Conservation (phyloP, 805 yeast species). For the Teunomyces gatunensis region DNA sequence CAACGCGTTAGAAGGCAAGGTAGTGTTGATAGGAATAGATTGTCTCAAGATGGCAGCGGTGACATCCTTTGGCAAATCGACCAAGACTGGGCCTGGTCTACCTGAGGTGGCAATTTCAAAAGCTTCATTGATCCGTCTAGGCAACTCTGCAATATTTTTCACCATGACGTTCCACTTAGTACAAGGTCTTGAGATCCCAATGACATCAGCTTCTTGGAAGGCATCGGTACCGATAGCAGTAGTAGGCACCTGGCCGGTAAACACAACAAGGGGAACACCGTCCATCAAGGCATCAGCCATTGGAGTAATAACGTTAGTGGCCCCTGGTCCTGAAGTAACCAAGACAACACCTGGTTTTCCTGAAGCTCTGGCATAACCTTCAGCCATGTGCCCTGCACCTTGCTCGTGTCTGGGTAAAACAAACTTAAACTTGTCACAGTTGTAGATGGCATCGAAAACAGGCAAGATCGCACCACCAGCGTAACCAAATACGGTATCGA, state of each 20-base stretch:
- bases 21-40: constrained; percentile 78
- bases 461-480: constrained; percentile 99
- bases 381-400: constrained; percentile 99
- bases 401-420: constrained; percentile 96
- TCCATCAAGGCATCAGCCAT: constrained; percentile 97
- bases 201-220: constrained; percentile 98
- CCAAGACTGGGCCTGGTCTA: constrained; percentile 97
- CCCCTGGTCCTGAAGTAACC: constrained; percentile 99
- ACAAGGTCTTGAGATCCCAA: constrained; percentile 95
- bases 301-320: constrained; percentile 97
- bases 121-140: constrained; percentile 94
- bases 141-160: constrained; percentile 88
- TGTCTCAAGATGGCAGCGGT: constrained; percentile 86
- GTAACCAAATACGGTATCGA: constrained; percentile 94
- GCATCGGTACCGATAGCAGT: constrained; percentile 97
- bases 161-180: constrained; percentile 99
- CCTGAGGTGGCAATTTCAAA: constrained; percentile 95
- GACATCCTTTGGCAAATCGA: constrained; percentile 96
- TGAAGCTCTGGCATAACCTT: constrained; percentile 93
- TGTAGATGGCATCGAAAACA: constrained; percentile 94
- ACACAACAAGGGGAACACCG: constrained; percentile 95
- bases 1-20: constrained; percentile 73
- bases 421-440: constrained; percentile 84
- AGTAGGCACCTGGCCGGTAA: constrained; percentile 97
- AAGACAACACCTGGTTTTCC: constrained; percentile 98